phyloP scores from a whole-genome alignment of 2,329 filamentous ascomycete genomes.

The Colletotrichum sp. region DNA sequence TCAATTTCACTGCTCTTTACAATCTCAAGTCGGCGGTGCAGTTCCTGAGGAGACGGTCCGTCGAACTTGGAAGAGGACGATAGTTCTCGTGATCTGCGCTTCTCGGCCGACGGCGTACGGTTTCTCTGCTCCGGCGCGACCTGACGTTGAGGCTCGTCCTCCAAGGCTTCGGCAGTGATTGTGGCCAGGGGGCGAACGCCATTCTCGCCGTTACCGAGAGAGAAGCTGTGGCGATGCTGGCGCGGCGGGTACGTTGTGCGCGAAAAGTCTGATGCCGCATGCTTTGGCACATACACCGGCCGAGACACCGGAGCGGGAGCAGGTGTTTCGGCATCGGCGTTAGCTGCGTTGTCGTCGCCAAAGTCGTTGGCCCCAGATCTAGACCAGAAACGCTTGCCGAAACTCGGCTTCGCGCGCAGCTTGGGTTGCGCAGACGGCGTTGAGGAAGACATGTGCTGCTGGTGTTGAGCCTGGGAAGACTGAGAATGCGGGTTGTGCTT shows the following conservation, averaged over 20 bases:
- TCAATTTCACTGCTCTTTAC: slow-evolving; percentile 17
- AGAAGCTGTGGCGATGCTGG: slow-evolving; percentile 11
- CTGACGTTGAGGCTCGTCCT: background rate
- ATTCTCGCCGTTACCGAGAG: background rate
- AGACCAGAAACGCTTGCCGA: slow-evolving; percentile 22
- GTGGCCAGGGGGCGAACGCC: background rate
- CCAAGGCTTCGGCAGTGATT: background rate
- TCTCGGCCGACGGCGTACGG: background rate
- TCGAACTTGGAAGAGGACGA: slow-evolving; percentile 1
- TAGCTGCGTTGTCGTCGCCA: background rate
- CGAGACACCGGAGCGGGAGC: background rate
- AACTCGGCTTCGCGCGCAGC: slow-evolving; percentile 13
- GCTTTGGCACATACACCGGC: slow-evolving; percentile 28
- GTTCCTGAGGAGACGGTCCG: slow-evolving; percentile 1
- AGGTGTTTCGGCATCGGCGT: background rate
- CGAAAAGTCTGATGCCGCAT: slow-evolving; percentile 35
- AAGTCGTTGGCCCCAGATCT: slow-evolving; percentile 18
- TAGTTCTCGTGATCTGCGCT: background rate
- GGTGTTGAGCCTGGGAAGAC: background rate
- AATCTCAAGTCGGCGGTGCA: slow-evolving; percentile 17
- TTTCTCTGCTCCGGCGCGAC: background rate
- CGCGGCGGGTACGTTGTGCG: slow-evolving; percentile 24
- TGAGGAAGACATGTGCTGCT: background rate
- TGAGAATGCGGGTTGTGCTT: background rate
- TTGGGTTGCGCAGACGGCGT: background rate